Conservation (phyloP, 805 yeast species). For the Candida manassasensis region DNA sequence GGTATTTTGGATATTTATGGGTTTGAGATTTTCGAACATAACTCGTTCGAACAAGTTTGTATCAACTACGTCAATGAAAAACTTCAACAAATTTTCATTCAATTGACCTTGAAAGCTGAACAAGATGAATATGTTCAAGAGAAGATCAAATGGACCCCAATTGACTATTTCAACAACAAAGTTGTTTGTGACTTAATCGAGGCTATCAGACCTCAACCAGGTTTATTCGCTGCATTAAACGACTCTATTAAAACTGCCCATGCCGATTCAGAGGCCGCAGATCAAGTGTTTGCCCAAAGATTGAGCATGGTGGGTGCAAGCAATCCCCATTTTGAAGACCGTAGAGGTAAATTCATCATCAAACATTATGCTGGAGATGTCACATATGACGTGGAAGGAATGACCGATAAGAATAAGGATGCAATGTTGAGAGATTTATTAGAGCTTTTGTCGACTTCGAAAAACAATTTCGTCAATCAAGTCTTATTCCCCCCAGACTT, state of each 20-base stretch:
- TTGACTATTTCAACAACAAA: constrained; percentile 91
- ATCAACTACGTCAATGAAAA: constrained; percentile 95
- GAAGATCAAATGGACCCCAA: constrained; percentile 95
- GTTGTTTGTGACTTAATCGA: constrained; percentile 96
- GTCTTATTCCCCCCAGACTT: constrained; percentile 37
- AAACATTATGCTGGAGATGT: constrained; percentile 99
- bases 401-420: constrained; percentile 97
- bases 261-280: constrained; percentile 95
- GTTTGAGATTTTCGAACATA: constrained; percentile 91
- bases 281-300: constrained; percentile 91
- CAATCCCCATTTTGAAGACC: constrained; percentile 84
- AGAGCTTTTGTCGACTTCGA: constrained; percentile 70
- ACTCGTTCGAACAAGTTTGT: constrained; percentile 92
- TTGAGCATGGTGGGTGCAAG: constrained; percentile 70
- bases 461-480: constrained; percentile 63
- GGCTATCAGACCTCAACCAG: constrained; percentile 84
- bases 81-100: constrained; percentile 93
- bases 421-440: constrained; percentile 84
- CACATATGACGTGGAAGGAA: constrained; percentile 77
- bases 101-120: constrained; percentile 91
- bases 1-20: constrained; percentile 96
- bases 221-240: constrained; percentile 91
- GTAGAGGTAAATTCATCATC: constrained; percentile 81
- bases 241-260: constrained; percentile 98
- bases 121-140: constrained; percentile 97